These are phyloP conservation scores for Dorcoceras hygrometricum DNA, from an alignment of 257 asterid genomes.

Conservation along the genomic window DNA sequence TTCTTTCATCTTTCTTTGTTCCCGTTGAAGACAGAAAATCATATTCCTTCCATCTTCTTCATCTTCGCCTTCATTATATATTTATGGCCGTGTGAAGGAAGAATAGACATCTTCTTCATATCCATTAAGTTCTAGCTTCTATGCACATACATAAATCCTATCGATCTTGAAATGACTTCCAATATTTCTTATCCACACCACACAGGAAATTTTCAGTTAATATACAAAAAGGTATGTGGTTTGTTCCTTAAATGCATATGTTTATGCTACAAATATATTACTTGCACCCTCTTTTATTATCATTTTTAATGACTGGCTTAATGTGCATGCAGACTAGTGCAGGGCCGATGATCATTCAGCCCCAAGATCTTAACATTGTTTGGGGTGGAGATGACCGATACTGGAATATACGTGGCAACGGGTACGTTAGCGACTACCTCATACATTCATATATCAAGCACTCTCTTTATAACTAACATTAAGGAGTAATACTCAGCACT, in stretches of 20 bases:
- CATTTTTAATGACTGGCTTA: not conserved
- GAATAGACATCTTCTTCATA: not conserved
- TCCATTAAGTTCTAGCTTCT: not conserved
- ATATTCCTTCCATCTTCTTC: not conserved
- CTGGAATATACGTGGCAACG: conserved; percentile 36
- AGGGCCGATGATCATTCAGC: conserved; percentile 23
- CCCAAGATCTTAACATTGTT: conserved; percentile 45
- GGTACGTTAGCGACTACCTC: conserved; percentile 24
- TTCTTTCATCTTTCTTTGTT: not conserved
- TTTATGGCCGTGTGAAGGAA: not conserved
- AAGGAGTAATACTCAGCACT: not conserved
- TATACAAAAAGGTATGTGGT: not conserved
- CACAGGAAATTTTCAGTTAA: not conserved
- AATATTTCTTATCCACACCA: not conserved
- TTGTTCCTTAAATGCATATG: too few relatives aligned
- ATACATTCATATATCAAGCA: too few relatives aligned
- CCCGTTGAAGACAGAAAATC: not conserved
- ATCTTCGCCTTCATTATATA: not conserved
- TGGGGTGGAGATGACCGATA: conserved; percentile 57
- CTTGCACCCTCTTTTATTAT: not conserved
- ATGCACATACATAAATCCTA: not conserved
- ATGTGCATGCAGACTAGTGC: conserved; percentile 3
- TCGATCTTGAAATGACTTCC: not conserved
- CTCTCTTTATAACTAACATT: not conserved
- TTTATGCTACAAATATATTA: too few relatives aligned